Conservation (phyloP, 2,329 filamentous ascomycete genomes). For the Aspergillus alliaceus region DNA sequence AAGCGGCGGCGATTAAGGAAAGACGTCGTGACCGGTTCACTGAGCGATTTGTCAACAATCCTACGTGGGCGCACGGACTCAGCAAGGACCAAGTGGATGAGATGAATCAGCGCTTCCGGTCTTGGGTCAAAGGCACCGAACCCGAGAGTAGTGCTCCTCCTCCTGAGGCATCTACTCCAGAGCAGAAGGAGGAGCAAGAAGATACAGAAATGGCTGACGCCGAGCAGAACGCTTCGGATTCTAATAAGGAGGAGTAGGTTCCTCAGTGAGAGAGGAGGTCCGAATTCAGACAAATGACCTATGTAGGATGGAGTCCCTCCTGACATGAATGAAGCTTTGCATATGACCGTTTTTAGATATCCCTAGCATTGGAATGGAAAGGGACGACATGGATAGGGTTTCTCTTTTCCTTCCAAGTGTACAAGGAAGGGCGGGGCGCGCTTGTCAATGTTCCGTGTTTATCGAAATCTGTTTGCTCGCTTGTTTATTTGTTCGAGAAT, state of each 20-base stretch:
- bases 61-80: constrained; percentile 51
- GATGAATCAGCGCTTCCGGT: constrained; percentile 48
- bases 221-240: constrained; percentile 22
- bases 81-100: constrained; percentile 52
- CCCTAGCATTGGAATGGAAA: constrained; percentile 5
- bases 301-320: neutral
- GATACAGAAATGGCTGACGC: constrained; percentile 40
- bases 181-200: constrained; percentile 23
- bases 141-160: constrained; percentile 19
- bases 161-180: constrained; percentile 12
- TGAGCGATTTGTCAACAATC: constrained; percentile 55
- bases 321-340: neutral
- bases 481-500: constrained; percentile 2
- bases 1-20: constrained; percentile 36
- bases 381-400: neutral
- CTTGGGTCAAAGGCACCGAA: constrained; percentile 43
- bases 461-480: neutral
- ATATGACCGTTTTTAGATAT: constrained; percentile 12
- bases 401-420: neutral
- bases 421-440: neutral
- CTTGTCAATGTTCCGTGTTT: constrained; percentile 7
- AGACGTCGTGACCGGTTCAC: constrained; percentile 50
- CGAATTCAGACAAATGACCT: neutral
- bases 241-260: constrained; percentile 23
- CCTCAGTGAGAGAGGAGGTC: neutral